These are phyloP conservation scores for Diutina pseudorugosa DNA, from an alignment of 1,139 yeast genomes.

Conservation along the genomic window DNA sequence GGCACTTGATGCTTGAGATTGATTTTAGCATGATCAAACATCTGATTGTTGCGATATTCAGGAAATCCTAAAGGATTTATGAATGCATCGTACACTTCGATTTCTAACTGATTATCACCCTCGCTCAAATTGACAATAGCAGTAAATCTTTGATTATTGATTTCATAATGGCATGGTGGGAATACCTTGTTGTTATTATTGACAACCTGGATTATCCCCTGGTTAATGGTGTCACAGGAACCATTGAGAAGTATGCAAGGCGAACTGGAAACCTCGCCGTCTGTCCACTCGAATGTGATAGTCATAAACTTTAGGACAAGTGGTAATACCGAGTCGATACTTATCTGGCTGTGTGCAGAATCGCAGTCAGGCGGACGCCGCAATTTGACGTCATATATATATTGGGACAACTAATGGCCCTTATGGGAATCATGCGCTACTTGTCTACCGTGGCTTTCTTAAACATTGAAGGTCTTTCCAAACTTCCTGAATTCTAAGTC, in stretches of 20 bases:
- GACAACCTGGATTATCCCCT: slow-evolving; percentile 21
- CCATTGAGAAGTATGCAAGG: slow-evolving; percentile 31
- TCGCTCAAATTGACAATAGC: slow-evolving; percentile 61
- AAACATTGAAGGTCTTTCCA: too few relatives aligned
- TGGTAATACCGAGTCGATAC: background rate
- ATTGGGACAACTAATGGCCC: background rate
- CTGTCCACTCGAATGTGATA: slow-evolving; percentile 21
- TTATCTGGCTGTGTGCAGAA: background rate
- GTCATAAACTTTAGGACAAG: background rate
- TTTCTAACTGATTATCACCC: slow-evolving; percentile 39
- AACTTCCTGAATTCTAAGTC: too few relatives aligned
- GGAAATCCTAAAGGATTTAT: slow-evolving; percentile 21
- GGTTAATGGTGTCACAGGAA: slow-evolving; percentile 10
- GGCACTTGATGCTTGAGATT: slow-evolving; percentile 23
- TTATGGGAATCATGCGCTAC: too few relatives aligned
- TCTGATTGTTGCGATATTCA: slow-evolving; percentile 5
- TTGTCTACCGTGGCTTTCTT: too few relatives aligned
- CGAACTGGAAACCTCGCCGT: slow-evolving; percentile 29
- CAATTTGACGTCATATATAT: background rate
- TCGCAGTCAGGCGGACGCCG: background rate
- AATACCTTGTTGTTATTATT: slow-evolving; percentile 36
- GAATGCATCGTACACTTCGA: slow-evolving; percentile 15
- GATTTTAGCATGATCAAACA: background rate
- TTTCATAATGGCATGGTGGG: slow-evolving; percentile 64
- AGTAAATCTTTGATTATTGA: slow-evolving; percentile 61